Conservation (phyloP, 495 filamentous ascomycete genomes). For the Penicillium pulvis region DNA sequence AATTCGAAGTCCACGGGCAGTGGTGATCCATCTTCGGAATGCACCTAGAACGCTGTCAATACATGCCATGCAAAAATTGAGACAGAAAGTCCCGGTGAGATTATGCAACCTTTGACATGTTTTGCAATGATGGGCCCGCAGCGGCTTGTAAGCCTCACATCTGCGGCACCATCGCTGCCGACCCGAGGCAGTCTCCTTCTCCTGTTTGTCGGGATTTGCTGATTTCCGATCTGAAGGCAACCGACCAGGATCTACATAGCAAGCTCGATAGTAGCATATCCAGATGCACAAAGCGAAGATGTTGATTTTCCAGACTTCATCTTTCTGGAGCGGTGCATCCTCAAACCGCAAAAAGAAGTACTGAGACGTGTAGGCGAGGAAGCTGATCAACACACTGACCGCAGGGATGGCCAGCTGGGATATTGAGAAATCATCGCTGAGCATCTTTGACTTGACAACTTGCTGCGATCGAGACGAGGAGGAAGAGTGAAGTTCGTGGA, state of each 20-base stretch:
- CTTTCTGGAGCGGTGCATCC: slow-evolving; percentile 62
- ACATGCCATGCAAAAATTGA: neutral
- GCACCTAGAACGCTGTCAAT: slow-evolving; percentile 56
- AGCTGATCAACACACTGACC: slow-evolving; percentile 68
- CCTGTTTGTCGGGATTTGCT: slow-evolving; percentile 21
- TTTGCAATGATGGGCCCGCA: slow-evolving; percentile 89
- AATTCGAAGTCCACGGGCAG: slow-evolving; percentile 94
- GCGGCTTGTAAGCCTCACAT: slow-evolving; percentile 81
- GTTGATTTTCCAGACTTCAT: slow-evolving; percentile 73
- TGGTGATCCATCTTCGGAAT: slow-evolving; percentile 99
- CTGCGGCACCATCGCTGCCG: slow-evolving; percentile 79
- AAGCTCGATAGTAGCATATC: slow-evolving; percentile 77
- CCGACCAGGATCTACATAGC: slow-evolving; percentile 75
- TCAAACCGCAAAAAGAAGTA: slow-evolving; percentile 75
- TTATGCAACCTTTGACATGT: slow-evolving; percentile 66
- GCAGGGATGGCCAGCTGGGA: slow-evolving; percentile 61
- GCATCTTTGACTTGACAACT: slow-evolving; percentile 19
- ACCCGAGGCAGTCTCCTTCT: slow-evolving; percentile 29
- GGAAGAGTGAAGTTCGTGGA: slow-evolving; percentile 10
- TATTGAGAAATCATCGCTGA: slow-evolving; percentile 30
- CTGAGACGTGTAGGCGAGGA: slow-evolving; percentile 85
- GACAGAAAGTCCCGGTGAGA: neutral
- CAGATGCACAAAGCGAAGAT: slow-evolving; percentile 68
- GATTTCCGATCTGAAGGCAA: slow-evolving; percentile 33
- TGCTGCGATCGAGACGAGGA: slow-evolving; percentile 1